These are phyloP conservation scores for Diaporthe aspalathi DNA, from an alignment of 2,329 filamentous ascomycete species.

Conservation along the genomic window DNA sequence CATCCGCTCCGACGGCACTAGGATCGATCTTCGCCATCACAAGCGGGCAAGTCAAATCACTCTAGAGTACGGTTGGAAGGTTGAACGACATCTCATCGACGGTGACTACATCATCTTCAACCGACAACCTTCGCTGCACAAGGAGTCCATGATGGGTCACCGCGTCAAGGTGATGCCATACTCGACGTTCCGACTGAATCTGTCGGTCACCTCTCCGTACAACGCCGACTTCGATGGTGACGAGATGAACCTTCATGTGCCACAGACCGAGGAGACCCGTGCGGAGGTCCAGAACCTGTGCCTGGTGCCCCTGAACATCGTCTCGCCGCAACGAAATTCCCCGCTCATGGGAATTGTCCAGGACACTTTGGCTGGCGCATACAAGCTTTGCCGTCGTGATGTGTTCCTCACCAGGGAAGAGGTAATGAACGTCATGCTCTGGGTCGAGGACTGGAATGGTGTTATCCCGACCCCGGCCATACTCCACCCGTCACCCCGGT, in stretches of 20 bases:
- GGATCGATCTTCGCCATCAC: constrained; percentile 94
- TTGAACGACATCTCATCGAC: constrained; percentile 95
- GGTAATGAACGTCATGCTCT: constrained; percentile 97
- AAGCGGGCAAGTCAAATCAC: constrained; percentile 87
- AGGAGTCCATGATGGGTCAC: constrained; percentile 99
- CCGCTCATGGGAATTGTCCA: constrained; percentile 99
- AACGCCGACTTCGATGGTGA: constrained; percentile 99
- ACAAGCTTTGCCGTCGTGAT: constrained; percentile 95
- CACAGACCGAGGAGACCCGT: constrained; percentile 95
- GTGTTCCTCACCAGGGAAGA: constrained; percentile 89
- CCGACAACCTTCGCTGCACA: constrained; percentile 98
- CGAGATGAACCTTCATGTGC: constrained; percentile 99
- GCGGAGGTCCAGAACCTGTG: constrained; percentile 95
- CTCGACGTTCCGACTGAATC: constrained; percentile 96
- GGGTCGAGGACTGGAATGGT: constrained; percentile 98
- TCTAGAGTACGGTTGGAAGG: constrained; percentile 97
- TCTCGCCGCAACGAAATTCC: constrained; percentile 95
- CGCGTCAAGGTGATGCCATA: constrained; percentile 98
- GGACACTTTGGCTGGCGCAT: constrained; percentile 94
- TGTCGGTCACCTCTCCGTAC: constrained; percentile 98
- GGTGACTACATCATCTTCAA: constrained; percentile 99
- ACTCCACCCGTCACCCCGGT: constrained; percentile 88
- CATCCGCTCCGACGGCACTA: constrained; percentile 90
- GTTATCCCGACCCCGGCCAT: constrained; percentile 95
- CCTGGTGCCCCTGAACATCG: constrained; percentile 98